Percentiles rank a stretch among this genome's conserved stretches.
Conservation (phyloP, 805 yeast genomes). For the Candida odintsovae region DNA sequence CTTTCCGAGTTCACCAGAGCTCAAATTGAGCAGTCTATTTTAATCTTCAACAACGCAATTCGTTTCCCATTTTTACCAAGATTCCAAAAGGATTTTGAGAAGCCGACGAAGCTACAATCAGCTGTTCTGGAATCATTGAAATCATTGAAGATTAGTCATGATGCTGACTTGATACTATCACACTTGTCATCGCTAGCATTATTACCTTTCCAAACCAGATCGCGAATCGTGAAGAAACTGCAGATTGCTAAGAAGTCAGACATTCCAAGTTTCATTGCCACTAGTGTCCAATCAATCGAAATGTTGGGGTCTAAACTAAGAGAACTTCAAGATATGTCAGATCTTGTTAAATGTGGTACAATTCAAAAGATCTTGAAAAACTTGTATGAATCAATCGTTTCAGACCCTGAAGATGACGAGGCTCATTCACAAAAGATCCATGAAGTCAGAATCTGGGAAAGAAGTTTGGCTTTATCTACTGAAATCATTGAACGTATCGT, state of each 20-base stretch:
- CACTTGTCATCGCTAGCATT: conserved; percentile 49
- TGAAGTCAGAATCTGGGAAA: conserved; percentile 46
- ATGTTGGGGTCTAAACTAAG: conserved; percentile 35
- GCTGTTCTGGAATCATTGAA: conserved; percentile 48
- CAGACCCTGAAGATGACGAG: conserved; percentile 32
- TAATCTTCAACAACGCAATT: conserved; percentile 58
- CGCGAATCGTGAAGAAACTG: conserved; percentile 50
- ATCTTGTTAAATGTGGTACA: conserved; percentile 39
- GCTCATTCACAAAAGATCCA: conserved; percentile 8
- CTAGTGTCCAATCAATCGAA: conserved; percentile 43
- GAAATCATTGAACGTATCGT: conserved; percentile 26
- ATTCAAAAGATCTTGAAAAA: conserved; percentile 41
- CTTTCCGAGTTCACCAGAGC: conserved; percentile 27
- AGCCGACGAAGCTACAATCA: conserved; percentile 59
- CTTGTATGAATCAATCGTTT: conserved; percentile 45
- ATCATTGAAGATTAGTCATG: conserved; percentile 22
- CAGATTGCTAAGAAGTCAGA: conserved; percentile 32
- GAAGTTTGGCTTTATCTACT: conserved; percentile 38
- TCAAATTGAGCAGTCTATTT: conserved; percentile 44
- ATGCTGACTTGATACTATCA: conserved; percentile 43
- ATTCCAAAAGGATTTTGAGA: conserved; percentile 44
- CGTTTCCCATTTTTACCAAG: conserved; percentile 70
- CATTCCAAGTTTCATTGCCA: conserved; percentile 60
- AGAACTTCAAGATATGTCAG: conserved; percentile 24
- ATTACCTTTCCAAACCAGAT: conserved; percentile 58